Conservation (phyloP, 73 alveolate genomes). For the Durusdinium trenchii region DNA sequence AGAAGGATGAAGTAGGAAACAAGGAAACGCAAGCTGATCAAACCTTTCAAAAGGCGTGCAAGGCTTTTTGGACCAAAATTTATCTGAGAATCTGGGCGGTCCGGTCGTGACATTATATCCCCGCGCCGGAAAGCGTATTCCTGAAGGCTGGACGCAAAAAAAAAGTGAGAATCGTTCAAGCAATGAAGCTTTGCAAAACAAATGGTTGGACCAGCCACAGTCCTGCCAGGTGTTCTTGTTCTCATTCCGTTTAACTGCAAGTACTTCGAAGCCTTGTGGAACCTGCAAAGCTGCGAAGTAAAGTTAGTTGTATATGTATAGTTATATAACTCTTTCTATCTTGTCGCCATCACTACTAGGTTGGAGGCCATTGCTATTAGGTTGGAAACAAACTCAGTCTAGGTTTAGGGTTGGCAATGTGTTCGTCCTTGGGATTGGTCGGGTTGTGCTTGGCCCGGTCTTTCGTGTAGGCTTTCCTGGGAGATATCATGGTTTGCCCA, state of each 20-base stretch:
- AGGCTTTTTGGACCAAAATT: neutral
- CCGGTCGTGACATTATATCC: conserved; percentile 8
- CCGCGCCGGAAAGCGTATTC: conserved; percentile 88
- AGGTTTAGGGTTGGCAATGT: no score
- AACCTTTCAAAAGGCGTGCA: neutral
- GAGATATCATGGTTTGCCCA: no score
- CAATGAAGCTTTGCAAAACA: neutral
- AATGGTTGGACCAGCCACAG: neutral
- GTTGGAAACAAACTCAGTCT: no score
- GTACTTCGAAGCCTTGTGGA: conserved; percentile 63
- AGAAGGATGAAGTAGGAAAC: neutral
- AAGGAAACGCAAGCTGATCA: neutral
- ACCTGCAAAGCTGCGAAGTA: conserved; percentile 24
- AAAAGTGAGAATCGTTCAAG: neutral
- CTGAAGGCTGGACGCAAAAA: neutral
- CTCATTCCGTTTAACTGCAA: conserved; percentile 69
- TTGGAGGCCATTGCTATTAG: no score
- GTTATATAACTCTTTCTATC: no score
- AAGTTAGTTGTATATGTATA: no score
- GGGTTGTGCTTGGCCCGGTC: conserved; percentile 95
- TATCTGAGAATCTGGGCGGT: conserved; percentile 22
- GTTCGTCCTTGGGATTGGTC: conserved; percentile 54
- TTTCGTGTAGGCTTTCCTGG: conserved; percentile 70
- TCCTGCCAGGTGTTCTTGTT: conserved; percentile 70
- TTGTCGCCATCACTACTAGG: no score